These are phyloP conservation scores for Amanita exitialis DNA, from an alignment of 768 basidiomycete species.

Conservation along the genomic window DNA sequence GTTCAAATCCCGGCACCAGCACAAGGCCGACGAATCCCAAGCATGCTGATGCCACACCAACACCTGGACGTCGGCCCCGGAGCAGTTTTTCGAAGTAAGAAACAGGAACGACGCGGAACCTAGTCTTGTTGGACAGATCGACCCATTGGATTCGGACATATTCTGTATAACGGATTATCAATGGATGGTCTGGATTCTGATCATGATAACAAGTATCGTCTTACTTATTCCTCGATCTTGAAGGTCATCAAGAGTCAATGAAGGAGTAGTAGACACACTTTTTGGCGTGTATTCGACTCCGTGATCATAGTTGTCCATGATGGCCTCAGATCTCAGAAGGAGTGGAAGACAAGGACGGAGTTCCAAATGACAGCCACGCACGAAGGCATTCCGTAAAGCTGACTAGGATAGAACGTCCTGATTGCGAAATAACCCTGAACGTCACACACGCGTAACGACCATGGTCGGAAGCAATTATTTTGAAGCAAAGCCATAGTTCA, in stretches of 20 bases:
- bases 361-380: neutral
- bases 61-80: constrained; percentile 38
- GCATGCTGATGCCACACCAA: constrained; percentile 32
- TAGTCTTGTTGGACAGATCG: constrained; percentile 48
- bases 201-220: neutral
- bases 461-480: neutral
- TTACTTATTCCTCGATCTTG: neutral
- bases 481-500: neutral
- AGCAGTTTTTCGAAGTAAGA: constrained; percentile 46
- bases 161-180: constrained; percentile 6
- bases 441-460: no score
- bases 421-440: no score
- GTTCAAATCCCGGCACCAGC: constrained; percentile 38
- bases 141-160: constrained; percentile 62
- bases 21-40: constrained; percentile 43
- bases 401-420: no score
- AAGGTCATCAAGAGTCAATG: neutral
- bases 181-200: neutral
- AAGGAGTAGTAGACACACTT: neutral
- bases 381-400: no score
- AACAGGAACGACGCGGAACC: constrained; percentile 50
- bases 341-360: neutral
- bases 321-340: no score
- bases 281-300: constrained; percentile 14
- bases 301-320: constrained; percentile 9